Evolutionary conservation across 2,329 filamentous ascomycete species (phyloP).

Genomic region (Aspergillus puulaauensis): DNA sequence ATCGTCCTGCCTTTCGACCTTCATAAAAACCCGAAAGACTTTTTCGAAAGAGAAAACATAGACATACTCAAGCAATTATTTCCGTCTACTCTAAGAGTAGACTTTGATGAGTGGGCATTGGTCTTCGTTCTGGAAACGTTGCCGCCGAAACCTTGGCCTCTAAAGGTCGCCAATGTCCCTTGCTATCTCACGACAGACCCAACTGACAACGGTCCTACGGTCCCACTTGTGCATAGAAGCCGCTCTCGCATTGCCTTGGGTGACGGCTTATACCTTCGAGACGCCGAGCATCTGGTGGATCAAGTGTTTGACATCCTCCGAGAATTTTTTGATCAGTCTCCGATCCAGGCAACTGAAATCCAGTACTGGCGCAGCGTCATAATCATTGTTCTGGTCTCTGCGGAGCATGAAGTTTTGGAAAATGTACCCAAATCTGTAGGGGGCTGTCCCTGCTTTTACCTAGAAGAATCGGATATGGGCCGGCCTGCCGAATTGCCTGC

Average conservation of each 20-base stretch:
- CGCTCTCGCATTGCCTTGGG: background rate
- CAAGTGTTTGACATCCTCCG: slow-evolving; percentile 11
- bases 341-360: slow-evolving; percentile 15
- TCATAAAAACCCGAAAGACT: no score
- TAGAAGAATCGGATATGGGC: slow-evolving; percentile 9
- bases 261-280: slow-evolving; percentile 5
- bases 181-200: slow-evolving; percentile 11
- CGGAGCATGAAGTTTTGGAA: background rate
- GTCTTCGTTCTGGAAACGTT: slow-evolving; percentile 1
- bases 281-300: background rate
- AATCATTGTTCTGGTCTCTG: slow-evolving; percentile 15
- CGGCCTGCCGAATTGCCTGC: background rate
- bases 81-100: background rate
- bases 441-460: slow-evolving; percentile 12
- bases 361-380: slow-evolving; percentile 15
- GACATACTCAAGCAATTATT: background rate
- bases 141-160: slow-evolving; percentile 9
- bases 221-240: slow-evolving; percentile 4
- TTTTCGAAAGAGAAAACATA: no score
- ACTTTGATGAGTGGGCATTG: slow-evolving; percentile 3
- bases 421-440: slow-evolving; percentile 10
- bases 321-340: slow-evolving; percentile 9
- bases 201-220: background rate
- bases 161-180: slow-evolving; percentile 9
- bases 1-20: no score